A percentile compares a stretch with the other conserved stretches of the same genome.
Evolutionary conservation across 2,329 filamentous ascomycete genomes (phyloP).

Genomic region (Trichoderma breve): DNA sequence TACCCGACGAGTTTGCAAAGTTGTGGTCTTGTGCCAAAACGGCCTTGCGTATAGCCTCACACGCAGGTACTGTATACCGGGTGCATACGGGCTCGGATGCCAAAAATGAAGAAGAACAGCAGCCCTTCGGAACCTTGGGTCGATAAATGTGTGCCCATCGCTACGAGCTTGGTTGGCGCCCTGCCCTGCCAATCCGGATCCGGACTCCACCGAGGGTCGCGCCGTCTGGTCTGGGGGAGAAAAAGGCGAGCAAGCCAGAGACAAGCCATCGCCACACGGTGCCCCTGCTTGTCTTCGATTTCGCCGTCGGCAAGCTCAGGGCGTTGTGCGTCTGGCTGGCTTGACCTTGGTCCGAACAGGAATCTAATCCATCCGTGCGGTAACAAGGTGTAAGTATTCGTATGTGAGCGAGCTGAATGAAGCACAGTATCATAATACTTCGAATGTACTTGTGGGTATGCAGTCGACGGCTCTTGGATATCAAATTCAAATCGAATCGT

Average conservation of each 20-base stretch:
- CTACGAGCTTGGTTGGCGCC: conserved; percentile 12
- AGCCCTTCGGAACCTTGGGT: background rate
- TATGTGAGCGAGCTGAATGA: background rate
- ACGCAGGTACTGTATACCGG: background rate
- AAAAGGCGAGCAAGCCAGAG: conserved; percentile 28
- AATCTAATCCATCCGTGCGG: background rate
- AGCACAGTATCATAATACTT: background rate
- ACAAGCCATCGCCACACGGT: conserved; percentile 28
- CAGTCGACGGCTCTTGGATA: background rate
- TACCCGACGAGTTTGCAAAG: background rate
- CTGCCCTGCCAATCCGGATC: conserved; percentile 30
- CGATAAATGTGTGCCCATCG: conserved; percentile 4
- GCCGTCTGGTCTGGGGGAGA: conserved; percentile 26
- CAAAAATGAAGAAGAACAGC: background rate
- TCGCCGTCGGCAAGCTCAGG: background rate
- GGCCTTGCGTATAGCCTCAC: background rate
- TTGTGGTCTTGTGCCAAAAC: background rate
- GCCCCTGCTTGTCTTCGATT: conserved; percentile 25
- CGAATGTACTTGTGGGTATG: background rate
- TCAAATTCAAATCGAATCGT: background rate
- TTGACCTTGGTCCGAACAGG: background rate
- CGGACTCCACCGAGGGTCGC: conserved; percentile 34
- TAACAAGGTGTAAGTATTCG: background rate
- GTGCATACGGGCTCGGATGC: background rate
- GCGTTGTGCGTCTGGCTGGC: background rate